Evolutionary conservation across 176 grass and related monocot genomes (phyloP).

Genomic region (Oryza glaberrima): DNA sequence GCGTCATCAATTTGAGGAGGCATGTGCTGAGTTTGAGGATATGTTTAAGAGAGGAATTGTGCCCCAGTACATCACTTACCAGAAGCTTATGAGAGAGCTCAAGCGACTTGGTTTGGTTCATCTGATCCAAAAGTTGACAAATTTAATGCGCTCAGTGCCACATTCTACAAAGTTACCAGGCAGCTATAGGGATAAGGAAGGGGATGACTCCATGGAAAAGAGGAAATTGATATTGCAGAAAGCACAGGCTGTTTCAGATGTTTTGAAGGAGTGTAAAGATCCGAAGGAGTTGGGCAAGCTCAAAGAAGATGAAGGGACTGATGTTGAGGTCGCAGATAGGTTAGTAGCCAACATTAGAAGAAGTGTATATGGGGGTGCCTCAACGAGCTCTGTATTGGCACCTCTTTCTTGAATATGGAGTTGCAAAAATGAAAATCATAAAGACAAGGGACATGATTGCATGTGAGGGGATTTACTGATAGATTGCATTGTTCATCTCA

Average conservation of each 20-base stretch:
- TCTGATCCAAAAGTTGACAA: slow-evolving; percentile 50
- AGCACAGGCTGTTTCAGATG: slow-evolving; percentile 63
- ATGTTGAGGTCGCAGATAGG: slow-evolving; percentile 59
- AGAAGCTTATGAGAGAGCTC: slow-evolving; percentile 73
- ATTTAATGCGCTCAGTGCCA: slow-evolving; percentile 68
- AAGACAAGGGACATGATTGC: not conserved
- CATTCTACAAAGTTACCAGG: slow-evolving; percentile 82
- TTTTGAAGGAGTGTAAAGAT: slow-evolving; percentile 67
- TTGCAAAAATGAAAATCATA: not conserved
- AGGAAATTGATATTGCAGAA: slow-evolving; percentile 71
- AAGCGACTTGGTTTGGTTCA: slow-evolving; percentile 54
- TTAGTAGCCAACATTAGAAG: slow-evolving; percentile 66
- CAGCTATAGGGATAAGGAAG: slow-evolving; percentile 64
- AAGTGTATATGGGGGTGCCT: slow-evolving; percentile 51
- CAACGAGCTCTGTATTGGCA: not conserved
- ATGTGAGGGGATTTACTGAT: not conserved
- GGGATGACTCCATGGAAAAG: slow-evolving; percentile 43
- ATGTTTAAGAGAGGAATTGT: slow-evolving; percentile 77
- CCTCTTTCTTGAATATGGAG: slow-evolving; percentile 5
- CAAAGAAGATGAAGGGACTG: slow-evolving; percentile 57
- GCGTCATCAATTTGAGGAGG: slow-evolving; percentile 54
- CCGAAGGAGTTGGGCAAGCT: slow-evolving; percentile 31
- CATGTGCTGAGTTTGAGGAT: slow-evolving; percentile 65
- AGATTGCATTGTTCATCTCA: not conserved
- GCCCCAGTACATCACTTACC: slow-evolving; percentile 84